Conservation (phyloP, 2,329 filamentous ascomycete species). For the Aspergillus novoparasiticus region DNA sequence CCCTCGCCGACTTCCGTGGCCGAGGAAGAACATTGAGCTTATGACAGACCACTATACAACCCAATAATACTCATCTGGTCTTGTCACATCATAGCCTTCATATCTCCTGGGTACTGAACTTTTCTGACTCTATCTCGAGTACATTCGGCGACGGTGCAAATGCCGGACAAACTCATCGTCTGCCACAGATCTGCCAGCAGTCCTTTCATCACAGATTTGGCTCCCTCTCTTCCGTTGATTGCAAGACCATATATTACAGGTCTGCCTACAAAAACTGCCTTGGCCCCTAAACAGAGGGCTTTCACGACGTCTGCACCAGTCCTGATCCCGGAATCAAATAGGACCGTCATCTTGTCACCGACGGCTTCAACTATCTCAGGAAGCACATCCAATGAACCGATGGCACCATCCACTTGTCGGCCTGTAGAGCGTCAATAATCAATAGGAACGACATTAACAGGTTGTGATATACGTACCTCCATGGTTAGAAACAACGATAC, state of each 20-base stretch:
- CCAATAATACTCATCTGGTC: not conserved
- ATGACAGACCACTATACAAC: not conserved
- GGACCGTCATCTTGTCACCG: slow-evolving; percentile 48
- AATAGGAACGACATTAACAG: not conserved
- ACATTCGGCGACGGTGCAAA: slow-evolving; percentile 41
- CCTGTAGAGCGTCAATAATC: slow-evolving; percentile 23
- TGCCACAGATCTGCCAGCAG: slow-evolving; percentile 58
- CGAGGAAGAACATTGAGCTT: not conserved
- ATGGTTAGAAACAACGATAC: slow-evolving; percentile 57
- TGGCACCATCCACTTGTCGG: slow-evolving; percentile 55
- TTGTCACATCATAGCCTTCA: slow-evolving; percentile 36
- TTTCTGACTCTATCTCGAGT: slow-evolving; percentile 35
- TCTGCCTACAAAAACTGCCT: slow-evolving; percentile 59
- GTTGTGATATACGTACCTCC: slow-evolving; percentile 39
- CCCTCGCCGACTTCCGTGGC: not conserved
- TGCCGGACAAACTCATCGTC: slow-evolving; percentile 58
- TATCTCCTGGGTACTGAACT: slow-evolving; percentile 39
- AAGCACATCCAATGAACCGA: slow-evolving; percentile 56
- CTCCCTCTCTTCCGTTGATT: slow-evolving; percentile 58
- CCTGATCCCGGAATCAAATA: slow-evolving; percentile 56
- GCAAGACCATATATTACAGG: slow-evolving; percentile 62
- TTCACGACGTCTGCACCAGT: slow-evolving; percentile 55
- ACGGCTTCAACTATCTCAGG: slow-evolving; percentile 65
- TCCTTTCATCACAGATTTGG: slow-evolving; percentile 53
- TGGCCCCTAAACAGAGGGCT: slow-evolving; percentile 57